Percentiles rank a stretch among this genome's conserved stretches.
Conservation (phyloP, 2,329 filamentous ascomycete genomes). For the Cercospora berteroae region DNA sequence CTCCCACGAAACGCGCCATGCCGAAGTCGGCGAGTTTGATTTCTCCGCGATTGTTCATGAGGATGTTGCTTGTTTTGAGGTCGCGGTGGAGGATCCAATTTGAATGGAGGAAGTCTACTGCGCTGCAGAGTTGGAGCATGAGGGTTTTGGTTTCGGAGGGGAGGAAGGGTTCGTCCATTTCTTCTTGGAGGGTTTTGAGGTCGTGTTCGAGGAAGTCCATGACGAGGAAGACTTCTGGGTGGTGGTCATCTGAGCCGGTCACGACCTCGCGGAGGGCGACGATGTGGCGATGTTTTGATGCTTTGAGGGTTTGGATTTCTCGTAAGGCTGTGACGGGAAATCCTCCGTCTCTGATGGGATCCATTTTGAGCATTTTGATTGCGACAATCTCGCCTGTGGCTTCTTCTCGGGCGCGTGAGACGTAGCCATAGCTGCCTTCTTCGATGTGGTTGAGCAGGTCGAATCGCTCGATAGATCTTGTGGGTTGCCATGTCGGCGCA, state of each 20-base stretch:
- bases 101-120: slow-evolving; percentile 79
- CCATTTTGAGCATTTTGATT: slow-evolving; percentile 89
- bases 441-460: slow-evolving; percentile 95
- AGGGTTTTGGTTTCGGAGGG: slow-evolving; percentile 91
- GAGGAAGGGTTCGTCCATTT: slow-evolving; percentile 91
- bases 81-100: slow-evolving; percentile 88
- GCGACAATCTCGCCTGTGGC: slow-evolving; percentile 79
- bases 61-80: slow-evolving; percentile 88
- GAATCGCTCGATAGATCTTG: slow-evolving; percentile 80
- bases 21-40: slow-evolving; percentile 98
- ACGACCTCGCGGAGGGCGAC: slow-evolving; percentile 82
- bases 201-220: slow-evolving; percentile 99
- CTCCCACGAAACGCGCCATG: slow-evolving; percentile 87
- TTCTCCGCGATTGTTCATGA: slow-evolving; percentile 91
- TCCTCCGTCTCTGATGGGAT: slow-evolving; percentile 68
- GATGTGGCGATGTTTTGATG: slow-evolving; percentile 77
- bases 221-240: slow-evolving; percentile 76
- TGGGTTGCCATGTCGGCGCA: slow-evolving; percentile 64
- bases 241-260: slow-evolving; percentile 27
- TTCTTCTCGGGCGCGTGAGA: slow-evolving; percentile 76
- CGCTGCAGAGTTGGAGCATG: slow-evolving; percentile 75
- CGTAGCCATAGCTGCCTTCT: slow-evolving; percentile 94
- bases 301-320: slow-evolving; percentile 87
- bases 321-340: slow-evolving; percentile 89
- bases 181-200: slow-evolving; percentile 85